Evolutionary conservation across 768 basidiomycete species (phyloP).

Genomic region (Kwoniella pini): DNA sequence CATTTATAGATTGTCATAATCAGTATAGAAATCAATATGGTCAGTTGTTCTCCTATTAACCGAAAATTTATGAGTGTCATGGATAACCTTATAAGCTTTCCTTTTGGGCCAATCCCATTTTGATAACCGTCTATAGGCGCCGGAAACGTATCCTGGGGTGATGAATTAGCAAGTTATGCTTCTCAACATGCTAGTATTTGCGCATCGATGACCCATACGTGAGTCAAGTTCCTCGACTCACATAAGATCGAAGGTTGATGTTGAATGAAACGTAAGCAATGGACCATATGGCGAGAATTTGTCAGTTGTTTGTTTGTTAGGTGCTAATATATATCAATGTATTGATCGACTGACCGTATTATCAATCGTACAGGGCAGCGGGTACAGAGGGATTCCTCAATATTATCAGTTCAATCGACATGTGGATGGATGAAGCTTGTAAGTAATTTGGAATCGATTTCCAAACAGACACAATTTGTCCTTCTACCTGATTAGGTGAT

Average conservation of each 20-base stretch:
- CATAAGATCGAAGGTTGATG: no score
- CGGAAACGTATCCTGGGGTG: constrained; percentile 65
- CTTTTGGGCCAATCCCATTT: no score
- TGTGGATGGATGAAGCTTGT: constrained; percentile 41
- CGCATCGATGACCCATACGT: constrained; percentile 62
- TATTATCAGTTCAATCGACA: constrained; percentile 22
- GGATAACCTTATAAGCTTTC: no score
- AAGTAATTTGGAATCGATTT: constrained; percentile 9
- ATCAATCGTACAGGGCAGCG: constrained; percentile 14
- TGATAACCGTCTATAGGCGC: no score
- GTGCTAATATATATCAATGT: no score
- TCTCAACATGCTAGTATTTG: constrained; percentile 71
- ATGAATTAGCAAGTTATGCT: constrained; percentile 64
- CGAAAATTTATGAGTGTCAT: no score
- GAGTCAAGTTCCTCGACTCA: no score
- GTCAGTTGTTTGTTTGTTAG: no score
- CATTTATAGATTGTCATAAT: constrained; percentile 40
- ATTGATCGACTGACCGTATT: no score
- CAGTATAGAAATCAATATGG: constrained; percentile 35
- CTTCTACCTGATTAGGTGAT: no score
- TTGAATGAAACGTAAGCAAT: no score
- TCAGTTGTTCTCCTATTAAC: not conserved
- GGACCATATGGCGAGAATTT: constrained; percentile 51
- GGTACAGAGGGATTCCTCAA: constrained; percentile 24
- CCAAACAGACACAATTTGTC: no score